Evolutionary conservation across 495 filamentous ascomycete species (phyloP).

Genomic region (Penicillium maclennaniae): DNA sequence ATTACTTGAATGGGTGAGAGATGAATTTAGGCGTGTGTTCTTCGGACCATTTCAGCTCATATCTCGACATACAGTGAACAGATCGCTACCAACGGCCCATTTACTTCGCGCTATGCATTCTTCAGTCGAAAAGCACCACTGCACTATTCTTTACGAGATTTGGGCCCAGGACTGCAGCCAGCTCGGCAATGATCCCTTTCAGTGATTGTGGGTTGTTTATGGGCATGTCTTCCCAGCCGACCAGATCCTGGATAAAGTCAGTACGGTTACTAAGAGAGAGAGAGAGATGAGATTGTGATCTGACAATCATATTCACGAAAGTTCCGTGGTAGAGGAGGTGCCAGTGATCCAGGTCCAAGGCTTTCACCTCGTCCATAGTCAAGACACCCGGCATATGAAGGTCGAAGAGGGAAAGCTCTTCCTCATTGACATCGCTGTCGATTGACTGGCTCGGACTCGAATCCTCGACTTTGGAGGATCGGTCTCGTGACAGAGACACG

Average conservation of each 20-base stretch:
- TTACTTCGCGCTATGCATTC: not conserved
- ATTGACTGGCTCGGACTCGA: slow-evolving; percentile 18
- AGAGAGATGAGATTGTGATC: not conserved
- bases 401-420: slow-evolving; percentile 57
- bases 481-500: slow-evolving; percentile 60
- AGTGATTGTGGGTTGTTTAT: slow-evolving; percentile 49
- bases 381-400: slow-evolving; percentile 76
- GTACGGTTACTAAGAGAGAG: slow-evolving; percentile 17
- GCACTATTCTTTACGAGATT: slow-evolving; percentile 55
- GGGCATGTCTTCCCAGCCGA: slow-evolving; percentile 61
- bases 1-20: no score
- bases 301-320: slow-evolving; percentile 45
- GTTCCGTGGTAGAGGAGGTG: slow-evolving; percentile 38
- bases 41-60: no score
- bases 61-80: not conserved
- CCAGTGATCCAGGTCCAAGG: slow-evolving; percentile 61
- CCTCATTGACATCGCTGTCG: slow-evolving; percentile 37
- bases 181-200: slow-evolving; percentile 68
- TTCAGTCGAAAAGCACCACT: slow-evolving; percentile 41
- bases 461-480: slow-evolving; percentile 10
- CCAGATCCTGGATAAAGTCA: slow-evolving; percentile 48
- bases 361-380: slow-evolving; percentile 56
- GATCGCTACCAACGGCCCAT: not conserved
- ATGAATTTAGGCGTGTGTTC: no score
- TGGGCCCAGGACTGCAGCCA: slow-evolving; percentile 72